These are phyloP conservation scores for Podospora appendiculata DNA, from an alignment of 495 filamentous ascomycete species.

Conservation along the genomic window DNA sequence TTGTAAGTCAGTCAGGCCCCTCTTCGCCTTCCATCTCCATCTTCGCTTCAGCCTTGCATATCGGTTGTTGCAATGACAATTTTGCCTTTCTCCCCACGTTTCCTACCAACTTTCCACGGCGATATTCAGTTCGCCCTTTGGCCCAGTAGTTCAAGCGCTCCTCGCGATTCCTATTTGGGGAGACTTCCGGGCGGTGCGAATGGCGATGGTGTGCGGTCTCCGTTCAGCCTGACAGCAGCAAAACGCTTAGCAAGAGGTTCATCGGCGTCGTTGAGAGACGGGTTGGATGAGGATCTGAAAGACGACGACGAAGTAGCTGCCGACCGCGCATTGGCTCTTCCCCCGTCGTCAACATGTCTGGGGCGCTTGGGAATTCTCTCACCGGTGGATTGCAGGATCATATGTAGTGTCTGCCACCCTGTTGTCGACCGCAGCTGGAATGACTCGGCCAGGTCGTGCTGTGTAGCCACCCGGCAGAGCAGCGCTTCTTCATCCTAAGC, in stretches of 20 bases:
- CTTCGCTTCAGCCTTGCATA: too few species aligned
- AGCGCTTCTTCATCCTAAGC: slow-evolving; percentile 80
- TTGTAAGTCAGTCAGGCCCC: too few species aligned
- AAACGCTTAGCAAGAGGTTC: slow-evolving; percentile 97
- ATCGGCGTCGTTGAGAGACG: slow-evolving; percentile 22
- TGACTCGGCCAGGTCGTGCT: slow-evolving; percentile 67
- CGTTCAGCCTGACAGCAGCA: slow-evolving; percentile 90
- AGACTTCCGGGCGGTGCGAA: background rate
- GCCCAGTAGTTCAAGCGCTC: too few species aligned
- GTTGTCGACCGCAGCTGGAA: slow-evolving; percentile 73
- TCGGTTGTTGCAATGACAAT: too few species aligned
- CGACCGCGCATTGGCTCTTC: slow-evolving; percentile 13
- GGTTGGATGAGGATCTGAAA: slow-evolving; percentile 8
- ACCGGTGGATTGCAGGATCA: slow-evolving; percentile 92
- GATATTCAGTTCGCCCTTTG: too few species aligned
- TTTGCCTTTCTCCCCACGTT: too few species aligned
- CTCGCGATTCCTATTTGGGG: too few species aligned
- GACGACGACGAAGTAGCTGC: slow-evolving; percentile 3
- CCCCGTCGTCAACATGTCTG: slow-evolving; percentile 38
- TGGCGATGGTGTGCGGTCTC: slow-evolving; percentile 8
- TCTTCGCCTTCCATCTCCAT: too few species aligned
- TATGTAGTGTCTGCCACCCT: slow-evolving; percentile 88
- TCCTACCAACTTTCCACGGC: too few species aligned
- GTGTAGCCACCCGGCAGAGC: slow-evolving; percentile 73
- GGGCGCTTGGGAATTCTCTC: slow-evolving; percentile 86